Percentiles rank a stretch among this genome's conserved stretches.
These are phyloP conservation scores for Zychaea mexicana DNA, from an alignment of 371 early-diverging fungal species.

Conservation along the genomic window DNA sequence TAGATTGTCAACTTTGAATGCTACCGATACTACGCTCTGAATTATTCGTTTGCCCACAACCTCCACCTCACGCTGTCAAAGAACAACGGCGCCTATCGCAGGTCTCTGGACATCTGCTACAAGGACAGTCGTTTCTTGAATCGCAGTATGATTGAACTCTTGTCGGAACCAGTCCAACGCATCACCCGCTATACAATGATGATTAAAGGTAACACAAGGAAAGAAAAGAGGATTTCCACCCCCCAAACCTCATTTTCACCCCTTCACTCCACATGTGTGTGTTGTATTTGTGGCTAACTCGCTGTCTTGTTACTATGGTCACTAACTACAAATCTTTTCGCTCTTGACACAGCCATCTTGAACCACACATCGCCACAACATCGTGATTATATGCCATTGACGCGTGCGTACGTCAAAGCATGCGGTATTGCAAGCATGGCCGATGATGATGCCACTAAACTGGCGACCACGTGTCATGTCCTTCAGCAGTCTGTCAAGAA, in stretches of 20 bases:
- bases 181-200: slow-evolving; percentile 49
- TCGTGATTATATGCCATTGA: slow-evolving; percentile 34
- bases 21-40: slow-evolving; percentile 46
- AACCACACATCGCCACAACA: slow-evolving; percentile 35
- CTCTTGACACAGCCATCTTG: slow-evolving; percentile 26
- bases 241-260: not conserved
- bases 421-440: slow-evolving; percentile 44
- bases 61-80: slow-evolving; percentile 39
- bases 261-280: too few relatives aligned
- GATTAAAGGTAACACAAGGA: slow-evolving; percentile 32
- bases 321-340: not conserved
- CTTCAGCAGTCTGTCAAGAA: slow-evolving; percentile 42
- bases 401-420: slow-evolving; percentile 32
- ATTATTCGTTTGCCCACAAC: slow-evolving; percentile 35
- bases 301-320: not conserved
- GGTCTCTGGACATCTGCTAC: slow-evolving; percentile 30
- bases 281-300: not conserved
- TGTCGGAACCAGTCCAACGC: slow-evolving; percentile 49
- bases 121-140: slow-evolving; percentile 34
- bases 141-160: slow-evolving; percentile 37
- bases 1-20: slow-evolving; percentile 46
- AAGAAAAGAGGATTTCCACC: not conserved
- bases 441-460: slow-evolving; percentile 45
- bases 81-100: slow-evolving; percentile 32
- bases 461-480: slow-evolving; percentile 41